A percentile compares a stretch with the other conserved stretches of the same genome.
phyloP scores from a whole-genome alignment of 345 rosid species.

The Euclidium syriacum region DNA sequence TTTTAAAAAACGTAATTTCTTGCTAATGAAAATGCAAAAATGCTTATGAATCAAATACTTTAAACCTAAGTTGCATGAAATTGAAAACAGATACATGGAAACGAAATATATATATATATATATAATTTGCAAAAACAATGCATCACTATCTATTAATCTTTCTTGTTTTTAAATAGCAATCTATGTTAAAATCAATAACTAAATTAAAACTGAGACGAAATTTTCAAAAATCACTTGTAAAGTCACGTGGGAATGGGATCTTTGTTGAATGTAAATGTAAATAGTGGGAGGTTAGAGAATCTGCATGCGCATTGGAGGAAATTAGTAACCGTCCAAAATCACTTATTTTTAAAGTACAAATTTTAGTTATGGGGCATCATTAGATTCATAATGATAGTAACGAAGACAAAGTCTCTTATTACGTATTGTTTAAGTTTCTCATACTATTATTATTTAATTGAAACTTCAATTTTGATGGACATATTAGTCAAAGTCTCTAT shows the following conservation, averaged over 20 bases:
- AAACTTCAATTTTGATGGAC: constrained; percentile 15
- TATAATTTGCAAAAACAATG: no score
- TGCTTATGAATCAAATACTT: neutral
- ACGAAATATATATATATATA: no score
- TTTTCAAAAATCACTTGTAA: neutral
- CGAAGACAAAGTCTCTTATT: neutral
- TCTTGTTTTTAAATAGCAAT: neutral
- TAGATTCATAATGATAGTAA: neutral
- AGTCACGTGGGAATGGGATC: constrained; percentile 31
- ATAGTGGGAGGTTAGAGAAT: constrained; percentile 32
- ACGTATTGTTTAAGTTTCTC: neutral
- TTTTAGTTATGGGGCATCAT: constrained; percentile 10
- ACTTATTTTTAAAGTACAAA: constrained; percentile 22
- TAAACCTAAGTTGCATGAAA: no score
- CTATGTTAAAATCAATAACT: neutral
- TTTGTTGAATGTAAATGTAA: constrained; percentile 21
- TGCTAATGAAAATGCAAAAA: neutral
- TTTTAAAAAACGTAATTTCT: no score
- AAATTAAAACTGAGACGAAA: neutral
- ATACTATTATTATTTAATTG: neutral
- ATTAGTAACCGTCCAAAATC: neutral
- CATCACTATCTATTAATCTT: no score
- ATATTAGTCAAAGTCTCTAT: constrained; percentile 18
- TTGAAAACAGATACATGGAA: no score
- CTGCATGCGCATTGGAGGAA: constrained; percentile 27